Percentiles rank a stretch among this genome's conserved stretches.
Evolutionary conservation across 78 protist species (phyloP).

Genomic region (Dictyostelium discoideum): DNA sequence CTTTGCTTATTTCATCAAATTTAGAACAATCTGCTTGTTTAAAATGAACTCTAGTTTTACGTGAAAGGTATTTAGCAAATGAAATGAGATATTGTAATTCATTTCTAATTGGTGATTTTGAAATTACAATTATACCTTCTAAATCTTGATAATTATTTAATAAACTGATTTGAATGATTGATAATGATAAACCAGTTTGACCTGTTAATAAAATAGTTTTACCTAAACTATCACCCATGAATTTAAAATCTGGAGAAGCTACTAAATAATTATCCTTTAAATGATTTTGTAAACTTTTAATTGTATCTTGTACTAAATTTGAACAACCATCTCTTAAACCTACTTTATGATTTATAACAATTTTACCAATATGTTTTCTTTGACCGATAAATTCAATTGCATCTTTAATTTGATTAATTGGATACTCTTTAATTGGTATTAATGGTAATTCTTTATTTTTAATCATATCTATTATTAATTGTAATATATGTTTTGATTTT

Average conservation of each 20-base stretch:
- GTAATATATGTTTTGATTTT: not conserved
- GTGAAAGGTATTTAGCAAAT: not conserved
- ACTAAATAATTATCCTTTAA: not conserved
- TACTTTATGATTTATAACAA: not conserved
- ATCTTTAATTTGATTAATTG: not conserved
- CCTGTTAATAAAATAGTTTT: constrained; percentile 29
- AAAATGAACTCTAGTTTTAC: not conserved
- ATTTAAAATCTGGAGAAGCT: not conserved
- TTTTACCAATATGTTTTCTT: not conserved
- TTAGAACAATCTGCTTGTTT: not conserved
- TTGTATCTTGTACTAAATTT: not conserved
- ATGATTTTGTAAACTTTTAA: too few species aligned
- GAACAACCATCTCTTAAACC: not conserved
- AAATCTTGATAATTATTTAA: not conserved
- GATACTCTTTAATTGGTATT: not conserved
- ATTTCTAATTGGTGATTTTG: not conserved
- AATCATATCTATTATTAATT: not conserved
- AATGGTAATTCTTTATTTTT: not conserved
- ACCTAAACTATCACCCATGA: not conserved
- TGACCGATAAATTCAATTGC: constrained; percentile 11
- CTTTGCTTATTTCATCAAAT: not conserved
- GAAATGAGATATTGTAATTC: not conserved
- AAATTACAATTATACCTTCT: not conserved
- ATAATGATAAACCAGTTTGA: constrained; percentile 13
- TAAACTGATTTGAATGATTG: not conserved